Conservation (phyloP, 1,284 basidiomycete genomes). For the Quambalaria eucalypti region DNA sequence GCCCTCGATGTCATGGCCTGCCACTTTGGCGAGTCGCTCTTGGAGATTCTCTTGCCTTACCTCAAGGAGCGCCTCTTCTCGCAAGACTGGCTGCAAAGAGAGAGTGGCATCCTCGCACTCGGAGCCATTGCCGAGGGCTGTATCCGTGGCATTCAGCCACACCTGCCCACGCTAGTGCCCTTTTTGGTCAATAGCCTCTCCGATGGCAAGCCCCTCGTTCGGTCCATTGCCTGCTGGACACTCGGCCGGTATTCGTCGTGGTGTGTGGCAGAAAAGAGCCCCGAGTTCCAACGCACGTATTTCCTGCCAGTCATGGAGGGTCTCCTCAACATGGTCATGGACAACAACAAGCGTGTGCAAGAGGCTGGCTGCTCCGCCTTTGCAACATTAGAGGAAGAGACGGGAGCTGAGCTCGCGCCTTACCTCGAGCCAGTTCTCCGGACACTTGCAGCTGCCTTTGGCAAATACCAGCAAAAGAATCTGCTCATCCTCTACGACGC, state of each 20-base stretch:
- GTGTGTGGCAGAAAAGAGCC: constrained; percentile 67
- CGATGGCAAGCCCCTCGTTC: constrained; percentile 90
- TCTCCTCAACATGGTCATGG: constrained; percentile 92
- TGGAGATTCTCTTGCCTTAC: constrained; percentile 78
- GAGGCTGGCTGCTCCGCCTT: constrained; percentile 98
- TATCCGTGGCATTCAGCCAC: constrained; percentile 88
- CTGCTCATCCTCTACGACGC: constrained; percentile 97
- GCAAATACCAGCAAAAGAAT: constrained; percentile 99
- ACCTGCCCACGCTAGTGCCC: constrained; percentile 81
- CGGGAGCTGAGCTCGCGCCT: constrained; percentile 76
- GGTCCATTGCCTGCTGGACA: constrained; percentile 99
- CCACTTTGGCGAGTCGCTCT: constrained; percentile 73
- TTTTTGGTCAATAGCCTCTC: constrained; percentile 82
- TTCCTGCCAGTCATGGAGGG: constrained; percentile 98
- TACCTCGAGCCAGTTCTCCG: constrained; percentile 89
- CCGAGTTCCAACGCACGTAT: constrained; percentile 79
- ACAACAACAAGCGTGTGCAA: constrained; percentile 98
- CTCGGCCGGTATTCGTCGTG: constrained; percentile 96
- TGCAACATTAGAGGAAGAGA: constrained; percentile 96
- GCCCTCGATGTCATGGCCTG: constrained; percentile 95
- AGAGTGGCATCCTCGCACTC: constrained; percentile 89
- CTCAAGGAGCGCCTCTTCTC: constrained; percentile 91
- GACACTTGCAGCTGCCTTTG: constrained; percentile 89
- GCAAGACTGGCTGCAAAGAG: constrained; percentile 83
- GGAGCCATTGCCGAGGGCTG: constrained; percentile 99